Conservation (phyloP, 108 stramenopile species). For the Epithemia pelagica region DNA sequence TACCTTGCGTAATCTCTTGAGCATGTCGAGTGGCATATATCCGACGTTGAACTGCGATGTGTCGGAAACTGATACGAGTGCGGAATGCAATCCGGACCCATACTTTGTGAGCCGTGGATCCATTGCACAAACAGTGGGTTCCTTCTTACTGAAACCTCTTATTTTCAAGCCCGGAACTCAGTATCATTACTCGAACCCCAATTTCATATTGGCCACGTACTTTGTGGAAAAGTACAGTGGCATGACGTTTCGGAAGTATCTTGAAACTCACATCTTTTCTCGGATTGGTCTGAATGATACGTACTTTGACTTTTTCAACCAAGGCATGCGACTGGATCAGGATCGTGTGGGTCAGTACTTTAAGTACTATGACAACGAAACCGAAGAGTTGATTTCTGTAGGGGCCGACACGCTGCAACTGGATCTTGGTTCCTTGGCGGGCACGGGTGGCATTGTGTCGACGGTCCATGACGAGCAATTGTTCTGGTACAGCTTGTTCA, state of each 20-base stretch:
- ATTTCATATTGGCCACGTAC: slow-evolving; percentile 4
- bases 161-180: not conserved
- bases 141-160: not conserved
- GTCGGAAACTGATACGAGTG: not conserved
- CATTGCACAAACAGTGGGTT: not conserved
- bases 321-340: not conserved
- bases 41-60: slow-evolving; percentile 3
- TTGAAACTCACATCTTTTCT: not conserved
- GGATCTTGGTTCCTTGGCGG: not conserved
- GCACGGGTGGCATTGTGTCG: slow-evolving; percentile 3
- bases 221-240: slow-evolving; percentile 8
- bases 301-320: slow-evolving; percentile 4
- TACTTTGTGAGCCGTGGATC: slow-evolving; percentile 2
- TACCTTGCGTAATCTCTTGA: slow-evolving; percentile 1
- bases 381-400: slow-evolving; percentile 1
- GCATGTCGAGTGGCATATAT: slow-evolving; percentile 7
- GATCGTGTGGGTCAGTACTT: slow-evolving; percentile 2
- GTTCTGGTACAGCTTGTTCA: slow-evolving; percentile 4
- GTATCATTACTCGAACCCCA: slow-evolving; percentile 4
- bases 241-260: slow-evolving; percentile 3
- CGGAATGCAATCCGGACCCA: not conserved
- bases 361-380: not conserved
- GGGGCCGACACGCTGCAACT: slow-evolving; percentile 1
- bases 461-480: not conserved
- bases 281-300: not conserved